phyloP scores from a whole-genome alignment of 345 rosid genomes.

The Excoecaria cochinchinensis region DNA sequence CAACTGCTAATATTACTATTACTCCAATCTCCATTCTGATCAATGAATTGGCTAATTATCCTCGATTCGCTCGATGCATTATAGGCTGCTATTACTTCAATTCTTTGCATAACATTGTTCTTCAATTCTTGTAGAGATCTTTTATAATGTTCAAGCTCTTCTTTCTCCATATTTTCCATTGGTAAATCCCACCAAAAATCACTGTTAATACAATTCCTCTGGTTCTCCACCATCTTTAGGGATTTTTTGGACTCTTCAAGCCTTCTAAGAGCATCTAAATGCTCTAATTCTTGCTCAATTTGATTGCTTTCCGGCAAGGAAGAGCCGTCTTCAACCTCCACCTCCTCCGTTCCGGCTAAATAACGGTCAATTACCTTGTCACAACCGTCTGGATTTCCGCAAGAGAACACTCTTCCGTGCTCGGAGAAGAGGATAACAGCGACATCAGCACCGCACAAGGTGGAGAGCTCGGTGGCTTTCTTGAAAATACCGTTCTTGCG shows the following conservation, averaged over 20 bases:
- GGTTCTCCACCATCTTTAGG: not conserved
- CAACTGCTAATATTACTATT: not conserved
- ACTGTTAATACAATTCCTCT: not conserved
- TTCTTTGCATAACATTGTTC: constrained; percentile 1
- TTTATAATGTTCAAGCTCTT: constrained; percentile 15
- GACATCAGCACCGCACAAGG: constrained; percentile 21
- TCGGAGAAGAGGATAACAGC: constrained; percentile 18
- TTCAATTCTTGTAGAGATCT: constrained; percentile 5
- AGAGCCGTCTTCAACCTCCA: not conserved
- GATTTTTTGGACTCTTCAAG: constrained; percentile 5
- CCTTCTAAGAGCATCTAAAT: not conserved
- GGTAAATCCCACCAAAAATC: constrained; percentile 15
- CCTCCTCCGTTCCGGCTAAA: not conserved
- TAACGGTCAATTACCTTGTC: constrained; percentile 18
- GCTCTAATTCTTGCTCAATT: not conserved
- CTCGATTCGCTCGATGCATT: not conserved
- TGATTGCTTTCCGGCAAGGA: not conserved
- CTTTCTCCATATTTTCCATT: constrained; percentile 7
- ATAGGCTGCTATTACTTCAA: not conserved
- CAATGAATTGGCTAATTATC: constrained; percentile 1
- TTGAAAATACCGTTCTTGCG: constrained; percentile 19
- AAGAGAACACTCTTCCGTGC: constrained; percentile 13
- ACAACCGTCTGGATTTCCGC: constrained; percentile 5
- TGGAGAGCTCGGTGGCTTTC: constrained; percentile 25
- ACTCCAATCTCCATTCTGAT: not conserved